Base-by-base conservation (phyloP, 1,284 basidiomycete genomes). In the Cerioporus squamosus region DNA sequence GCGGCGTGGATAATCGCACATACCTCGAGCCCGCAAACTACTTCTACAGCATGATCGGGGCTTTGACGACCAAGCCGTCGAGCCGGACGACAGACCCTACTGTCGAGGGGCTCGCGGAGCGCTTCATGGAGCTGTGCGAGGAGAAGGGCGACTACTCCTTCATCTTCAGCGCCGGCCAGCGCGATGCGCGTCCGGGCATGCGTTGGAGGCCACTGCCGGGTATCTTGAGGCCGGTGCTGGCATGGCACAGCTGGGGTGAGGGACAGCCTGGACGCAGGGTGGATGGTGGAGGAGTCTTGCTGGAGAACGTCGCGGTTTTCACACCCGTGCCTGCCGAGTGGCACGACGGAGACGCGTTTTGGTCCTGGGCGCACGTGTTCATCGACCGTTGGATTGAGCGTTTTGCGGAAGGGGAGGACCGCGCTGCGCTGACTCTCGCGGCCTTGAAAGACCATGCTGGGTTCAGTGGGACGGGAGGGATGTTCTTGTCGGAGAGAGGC, bases 121-220 rank as follows among this genome's bases (percentile, higher is more conserved):
- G 59, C 18, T 66, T 64, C 56, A 67, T 67, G 63, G 48, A 48
- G 33, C 29, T 63, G 4, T 66, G 63, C 43, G 65, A 68, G 50
- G 59, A 57, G 46, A 66, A 70, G 49, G 61, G 64, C 22, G 61
- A 70, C 57, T 66, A 65, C 52, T 68, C 66, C 3, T 67, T 67
- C 59, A 63, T 68, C 38, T 67, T 66, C 54, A 57, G 59, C 51
- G 18, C 57, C 20, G 56, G 55, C 17, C 52, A 56, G 5, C 47
- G 62, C 26, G 67, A 70, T 44, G 22, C 44, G 7, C 60, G 66
- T 2, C 57, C 60, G 0, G 65, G 66, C 1, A 24, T 55, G 12
- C 43, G 50, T 15, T 69, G 68, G 68, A 44, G 66, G 12, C 68
- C 68, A 4, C 18, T 44, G 15, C 63, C 56, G 1, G 50, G 50